phyloP scores from a whole-genome alignment of 345 rosid genomes.

The Populus pruinosa region DNA sequence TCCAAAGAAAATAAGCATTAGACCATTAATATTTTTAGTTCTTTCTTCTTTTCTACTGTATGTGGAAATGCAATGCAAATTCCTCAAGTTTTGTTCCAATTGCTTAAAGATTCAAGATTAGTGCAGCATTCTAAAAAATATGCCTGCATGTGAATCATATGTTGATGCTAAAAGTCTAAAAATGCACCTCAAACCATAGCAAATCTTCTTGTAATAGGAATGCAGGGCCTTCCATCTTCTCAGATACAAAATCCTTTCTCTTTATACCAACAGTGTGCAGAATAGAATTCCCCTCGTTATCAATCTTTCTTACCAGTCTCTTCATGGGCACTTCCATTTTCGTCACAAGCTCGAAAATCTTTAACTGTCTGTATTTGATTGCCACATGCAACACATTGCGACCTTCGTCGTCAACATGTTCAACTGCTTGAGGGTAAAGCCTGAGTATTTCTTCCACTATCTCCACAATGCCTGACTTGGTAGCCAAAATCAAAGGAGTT shows the following conservation, averaged over 20 bases:
- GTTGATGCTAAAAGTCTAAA: too few relatives aligned
- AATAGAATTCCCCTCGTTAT: neutral
- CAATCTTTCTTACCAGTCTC: neutral
- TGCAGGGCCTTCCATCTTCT: constrained; percentile 16
- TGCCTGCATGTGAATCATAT: too few relatives aligned
- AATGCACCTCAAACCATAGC: neutral
- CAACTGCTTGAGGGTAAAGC: constrained; percentile 16
- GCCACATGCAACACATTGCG: constrained; percentile 27
- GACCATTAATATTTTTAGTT: neutral
- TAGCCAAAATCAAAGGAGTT: constrained; percentile 20
- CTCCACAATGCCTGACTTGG: constrained; percentile 3
- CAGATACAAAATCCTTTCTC: neutral
- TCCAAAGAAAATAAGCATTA: too few relatives aligned
- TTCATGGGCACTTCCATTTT: constrained; percentile 5
- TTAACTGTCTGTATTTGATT: constrained; percentile 3
- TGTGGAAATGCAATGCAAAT: neutral
- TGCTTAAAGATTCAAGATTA: too few relatives aligned
- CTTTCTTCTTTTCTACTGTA: too few relatives aligned
- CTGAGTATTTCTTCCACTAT: constrained; percentile 7
- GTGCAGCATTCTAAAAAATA: too few relatives aligned
- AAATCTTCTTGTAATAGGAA: constrained; percentile 7
- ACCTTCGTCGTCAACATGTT: constrained; percentile 12
- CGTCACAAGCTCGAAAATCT: constrained; percentile 12
- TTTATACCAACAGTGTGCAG: neutral
- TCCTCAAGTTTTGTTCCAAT: neutral